Conservation (phyloP, 495 filamentous ascomycete species). For the Schizothecium vesticola region DNA sequence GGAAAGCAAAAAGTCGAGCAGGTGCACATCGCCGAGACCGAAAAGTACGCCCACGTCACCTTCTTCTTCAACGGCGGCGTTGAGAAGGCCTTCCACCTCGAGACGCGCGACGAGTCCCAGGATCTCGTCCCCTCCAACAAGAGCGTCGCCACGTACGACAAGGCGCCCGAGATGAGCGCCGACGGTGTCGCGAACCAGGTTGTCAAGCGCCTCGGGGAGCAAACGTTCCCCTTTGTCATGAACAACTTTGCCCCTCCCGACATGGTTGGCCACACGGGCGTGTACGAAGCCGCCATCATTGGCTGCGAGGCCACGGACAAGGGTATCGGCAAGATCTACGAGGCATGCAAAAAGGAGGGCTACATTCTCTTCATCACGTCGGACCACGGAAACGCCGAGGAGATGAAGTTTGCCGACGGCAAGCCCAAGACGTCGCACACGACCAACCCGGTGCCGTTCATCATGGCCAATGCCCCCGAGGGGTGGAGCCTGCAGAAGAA, state of each 20-base stretch:
- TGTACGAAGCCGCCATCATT: constrained; percentile 91
- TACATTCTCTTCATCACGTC: constrained; percentile 92
- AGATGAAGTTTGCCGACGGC: constrained; percentile 94
- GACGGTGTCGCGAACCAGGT: constrained; percentile 82
- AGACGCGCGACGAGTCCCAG: constrained; percentile 63
- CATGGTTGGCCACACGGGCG: constrained; percentile 98
- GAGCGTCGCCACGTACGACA: constrained; percentile 90
- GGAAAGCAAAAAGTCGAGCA: constrained; percentile 81
- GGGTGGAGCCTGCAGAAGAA: constrained; percentile 82
- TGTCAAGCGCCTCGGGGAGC: constrained; percentile 70
- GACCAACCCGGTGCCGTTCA: constrained; percentile 92
- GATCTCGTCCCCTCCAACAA: constrained; percentile 59
- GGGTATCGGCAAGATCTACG: constrained; percentile 86
- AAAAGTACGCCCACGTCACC: constrained; percentile 98
- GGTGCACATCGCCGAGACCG: constrained; percentile 95
- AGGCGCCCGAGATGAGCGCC: constrained; percentile 94
- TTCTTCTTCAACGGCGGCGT: constrained; percentile 99
- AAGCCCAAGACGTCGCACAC: constrained; percentile 98
- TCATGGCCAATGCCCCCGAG: constrained; percentile 94
- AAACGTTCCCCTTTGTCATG: constrained; percentile 91
- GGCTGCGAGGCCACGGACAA: constrained; percentile 81
- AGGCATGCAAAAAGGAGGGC: constrained; percentile 84
- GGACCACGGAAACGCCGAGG: constrained; percentile 97
- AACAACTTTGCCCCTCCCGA: constrained; percentile 99
- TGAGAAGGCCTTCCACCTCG: constrained; percentile 90